Evolutionary conservation across 1,139 yeast species (phyloP), one percentile per base, ranked within the genome.

Genomic region (Candida tunisiensis): DNA sequence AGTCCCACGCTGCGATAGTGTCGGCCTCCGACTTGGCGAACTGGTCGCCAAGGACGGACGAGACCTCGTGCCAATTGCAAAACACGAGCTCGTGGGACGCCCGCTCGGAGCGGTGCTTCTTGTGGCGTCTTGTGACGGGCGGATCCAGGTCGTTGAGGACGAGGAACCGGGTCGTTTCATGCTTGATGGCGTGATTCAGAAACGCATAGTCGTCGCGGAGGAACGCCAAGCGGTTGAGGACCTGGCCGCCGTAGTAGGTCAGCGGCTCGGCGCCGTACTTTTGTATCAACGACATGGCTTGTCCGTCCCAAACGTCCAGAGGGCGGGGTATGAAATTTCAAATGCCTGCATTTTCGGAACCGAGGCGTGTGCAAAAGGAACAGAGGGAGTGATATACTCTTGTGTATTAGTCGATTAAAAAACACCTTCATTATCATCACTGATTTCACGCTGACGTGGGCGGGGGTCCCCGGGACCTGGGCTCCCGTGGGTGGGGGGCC

Each of bases 171-270:
- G 88, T 57, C 5, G 62, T 50, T 2, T 65, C 55, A 38, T 67
- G 72, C 9, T 41, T 47, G 23, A 73, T 45, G 1, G 83, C 70
- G 19, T 51, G 44, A 25, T 55, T 40, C 15, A 83, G 61, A 42
- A 80, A 83, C 18, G 57, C 65, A 15, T 53, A 32, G 44, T 82
- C 77, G 18, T 69, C 73, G 30, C 95, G 58, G 25, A 83, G 57
- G 44, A 82, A 85, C 8, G 91, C 72, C 7, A 83, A 73, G 35
- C 95, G 56, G 51, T 85, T 83, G 29, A 85, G 55, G 5, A 67
- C 69, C 34, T 68, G 73, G 13, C 62, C 62, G 9, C 78, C 72
- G 38, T 58, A 63, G 32, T 35, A 26, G n/a, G 45, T 45, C 23
- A 24, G 9, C 9, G 35, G 33, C 22, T 45, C 51, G 9, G 35